Evolutionary conservation across 179 eudicot species (phyloP), one percentile per base, ranked within the genome.

Genomic region (Spergularia azorica): DNA sequence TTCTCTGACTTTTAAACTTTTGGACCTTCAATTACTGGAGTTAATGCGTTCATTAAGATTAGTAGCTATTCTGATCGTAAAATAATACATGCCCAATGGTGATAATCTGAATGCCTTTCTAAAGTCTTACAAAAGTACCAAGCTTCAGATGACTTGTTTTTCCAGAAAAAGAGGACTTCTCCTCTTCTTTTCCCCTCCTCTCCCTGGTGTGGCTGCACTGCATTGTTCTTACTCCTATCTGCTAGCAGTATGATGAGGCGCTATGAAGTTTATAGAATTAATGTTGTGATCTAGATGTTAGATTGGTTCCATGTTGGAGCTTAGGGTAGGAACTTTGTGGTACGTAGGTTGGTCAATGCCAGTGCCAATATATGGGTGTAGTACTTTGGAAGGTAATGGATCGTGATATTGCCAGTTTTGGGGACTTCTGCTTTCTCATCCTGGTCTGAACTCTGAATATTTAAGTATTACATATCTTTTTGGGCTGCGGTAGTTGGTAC

Each of bases 1-100:
- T 73, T 73, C 71, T 67, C 46, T 74, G 68, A 75, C 74, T 76
- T 74, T 54, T 43, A 41, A 51, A 67, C 9, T 55, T 8, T 6
- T 65, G 36, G 61, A 12, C n/a, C 36, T 36, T 36, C 8, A 65
- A 32, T 63, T 17, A 21, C 62, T 71, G 39, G 38, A 55, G 54
- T 13, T 51, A 51, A 1, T 36, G 20, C 54, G 48, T 66, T 17
- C 52, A 46, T 63, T 6, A 21, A 4, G 15, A 51, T 9, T 41
- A 58, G 16, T 59, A 63, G 63, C 17, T 21, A 26, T 64, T 18
- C 9, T 72, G 48, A 51, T 21, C 14, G 36, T 32, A 51, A 18
- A 67, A 41, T 32, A 72, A 61, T 61, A 48, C 21, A 70, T 43
- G n/a, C 50, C 32, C 60, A 9, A 58, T 59, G 67, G 21, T 69